Evolutionary conservation across 2,329 filamentous ascomycete genomes (phyloP), one percentile per base, ranked within the genome.

Genomic region (Beauveria scarabaeidicola): DNA sequence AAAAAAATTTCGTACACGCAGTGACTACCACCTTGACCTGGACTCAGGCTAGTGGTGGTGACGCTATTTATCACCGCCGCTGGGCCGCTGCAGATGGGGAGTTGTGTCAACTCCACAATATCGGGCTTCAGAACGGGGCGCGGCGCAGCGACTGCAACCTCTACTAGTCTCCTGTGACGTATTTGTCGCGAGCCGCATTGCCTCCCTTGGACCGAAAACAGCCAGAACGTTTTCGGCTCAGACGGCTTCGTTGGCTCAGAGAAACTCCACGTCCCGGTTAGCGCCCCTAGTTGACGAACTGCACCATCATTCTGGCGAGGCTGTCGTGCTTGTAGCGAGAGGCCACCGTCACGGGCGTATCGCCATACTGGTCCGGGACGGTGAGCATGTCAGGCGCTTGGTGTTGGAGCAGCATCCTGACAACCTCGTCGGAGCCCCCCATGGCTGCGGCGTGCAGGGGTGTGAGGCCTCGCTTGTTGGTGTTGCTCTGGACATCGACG

Each of bases 231-330:
- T 21, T 36, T 56, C 53, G 53, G 41, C 53, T 38, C 27, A n/a
- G 43, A 48, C 53, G 53, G 43, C 43, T 29, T 57, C 36, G 32
- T 41, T 48, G 32, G 32, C 44, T 15, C 19, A 6, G 17, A 11
- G 32, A 3, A 23, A 32, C 23, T 3, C 54, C 46, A 43, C n/a
- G 27, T 11, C 19, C 29, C 19, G 10, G 21, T 13, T 6, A 48
- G 19, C 29, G 17, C 11, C 55, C 19, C 25, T 32, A 58, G 47
- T 44, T 52, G 46, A 58, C 55, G 3, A 58, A 11, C 25, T 58
- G 55, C 36, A 58, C 55, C 55, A 58, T 58, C 55, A 58, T 51
- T 38, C 40, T 36, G 47, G 55, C 55, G n/a, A 58, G 38, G 38
- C 47, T 58, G 25, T 58, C 55, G 47, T 58, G 55, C 25, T 52